phyloP scores from a whole-genome alignment of 345 rosid species.

The Rhodamnia argentea region DNA sequence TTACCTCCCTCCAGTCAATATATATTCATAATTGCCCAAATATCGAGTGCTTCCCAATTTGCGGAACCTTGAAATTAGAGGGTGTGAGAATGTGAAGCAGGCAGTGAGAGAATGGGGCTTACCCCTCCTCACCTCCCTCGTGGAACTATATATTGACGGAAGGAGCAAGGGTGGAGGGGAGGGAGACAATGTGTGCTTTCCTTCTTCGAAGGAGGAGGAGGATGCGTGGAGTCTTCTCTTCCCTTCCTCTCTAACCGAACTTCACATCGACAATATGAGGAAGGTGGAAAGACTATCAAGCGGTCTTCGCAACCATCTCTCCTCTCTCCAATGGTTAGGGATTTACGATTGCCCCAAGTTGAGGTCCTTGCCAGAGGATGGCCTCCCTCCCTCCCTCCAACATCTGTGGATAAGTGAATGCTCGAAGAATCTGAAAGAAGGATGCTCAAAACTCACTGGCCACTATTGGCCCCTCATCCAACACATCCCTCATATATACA shows the following conservation, averaged over 20 bases:
- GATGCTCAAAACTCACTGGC: too few species aligned
- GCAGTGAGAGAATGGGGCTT: neutral
- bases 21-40: fast-evolving
- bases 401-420: too few species aligned
- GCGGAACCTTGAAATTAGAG: fast-evolving
- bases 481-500: too few species aligned
- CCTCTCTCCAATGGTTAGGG: fast-evolving
- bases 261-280: fast-evolving
- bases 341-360: fast-evolving
- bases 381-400: too few species aligned
- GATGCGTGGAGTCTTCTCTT: neutral
- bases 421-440: too few species aligned
- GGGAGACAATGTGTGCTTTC: neutral
- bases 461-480: too few species aligned
- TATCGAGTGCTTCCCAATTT: neutral
- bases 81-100: neutral
- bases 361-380: neutral
- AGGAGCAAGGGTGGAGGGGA: neutral
- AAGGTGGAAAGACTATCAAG: neutral
- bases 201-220: neutral
- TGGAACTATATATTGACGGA: fast-evolving
- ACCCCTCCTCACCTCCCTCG: neutral
- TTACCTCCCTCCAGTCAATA: fast-evolving
- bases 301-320: neutral
- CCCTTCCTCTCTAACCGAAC: neutral